phyloP scores from a whole-genome alignment of 2,329 filamentous ascomycete species.

The Metarhizium anisopliae region DNA sequence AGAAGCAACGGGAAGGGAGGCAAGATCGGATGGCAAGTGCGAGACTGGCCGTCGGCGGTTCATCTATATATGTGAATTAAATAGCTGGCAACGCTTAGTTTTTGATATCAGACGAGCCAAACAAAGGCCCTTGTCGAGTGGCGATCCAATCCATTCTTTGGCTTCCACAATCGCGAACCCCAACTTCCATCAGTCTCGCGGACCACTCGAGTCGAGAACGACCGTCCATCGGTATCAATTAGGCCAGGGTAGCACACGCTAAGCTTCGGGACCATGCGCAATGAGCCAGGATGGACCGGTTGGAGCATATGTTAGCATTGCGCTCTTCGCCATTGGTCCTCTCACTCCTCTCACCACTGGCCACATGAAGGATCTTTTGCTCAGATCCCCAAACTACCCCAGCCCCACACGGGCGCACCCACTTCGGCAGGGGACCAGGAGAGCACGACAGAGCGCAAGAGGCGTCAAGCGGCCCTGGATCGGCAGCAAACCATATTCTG shows the following conservation, averaged over 20 bases:
- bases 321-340: neutral
- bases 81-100: neutral
- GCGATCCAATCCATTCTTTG: neutral
- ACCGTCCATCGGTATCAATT: neutral
- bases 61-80: neutral
- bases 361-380: constrained; percentile 1
- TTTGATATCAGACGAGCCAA: neutral
- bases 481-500: too few relatives aligned
- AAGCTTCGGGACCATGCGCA: neutral
- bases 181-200: neutral
- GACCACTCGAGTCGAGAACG: neutral
- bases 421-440: too few relatives aligned
- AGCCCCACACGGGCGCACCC: neutral
- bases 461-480: too few relatives aligned
- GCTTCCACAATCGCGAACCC: neutral
- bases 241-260: neutral
- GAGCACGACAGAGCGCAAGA: too few relatives aligned
- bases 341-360: too few relatives aligned
- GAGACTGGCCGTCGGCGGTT: neutral
- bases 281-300: neutral
- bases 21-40: neutral
- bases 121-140: neutral
- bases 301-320: neutral
- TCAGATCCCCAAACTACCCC: neutral
- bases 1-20: neutral